Evolutionary conservation across 257 asterid species (phyloP).

Genomic region (Solanum virginianum): DNA sequence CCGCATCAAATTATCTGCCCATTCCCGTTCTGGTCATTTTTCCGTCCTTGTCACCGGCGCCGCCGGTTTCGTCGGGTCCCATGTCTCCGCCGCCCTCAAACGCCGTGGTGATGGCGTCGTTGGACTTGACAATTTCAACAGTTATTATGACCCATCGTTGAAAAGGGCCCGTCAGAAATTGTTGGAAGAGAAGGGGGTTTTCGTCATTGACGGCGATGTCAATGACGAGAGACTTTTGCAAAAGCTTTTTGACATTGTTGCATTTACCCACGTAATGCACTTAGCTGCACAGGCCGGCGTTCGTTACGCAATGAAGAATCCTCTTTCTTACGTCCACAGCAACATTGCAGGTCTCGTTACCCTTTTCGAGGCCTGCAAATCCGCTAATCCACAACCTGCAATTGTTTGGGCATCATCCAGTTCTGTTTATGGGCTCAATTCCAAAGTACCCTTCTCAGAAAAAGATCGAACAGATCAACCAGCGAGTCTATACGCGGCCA

Average conservation of each 20-base stretch:
- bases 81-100: constrained; percentile 25
- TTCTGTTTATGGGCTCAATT: constrained; percentile 33
- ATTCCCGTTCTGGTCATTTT: not conserved
- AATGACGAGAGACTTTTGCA: constrained; percentile 9
- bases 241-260: constrained; percentile 13
- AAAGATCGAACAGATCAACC: constrained; percentile 25
- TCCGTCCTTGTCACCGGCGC: constrained; percentile 31
- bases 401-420: constrained; percentile 39
- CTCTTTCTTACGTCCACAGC: constrained; percentile 26
- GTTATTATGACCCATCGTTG: constrained; percentile 26
- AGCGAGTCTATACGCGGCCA: constrained; percentile 32
- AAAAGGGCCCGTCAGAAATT: constrained; percentile 25
- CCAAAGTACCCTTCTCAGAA: constrained; percentile 26
- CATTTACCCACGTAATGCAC: constrained; percentile 34
- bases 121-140: constrained; percentile 31
- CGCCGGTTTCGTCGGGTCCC: constrained; percentile 40
- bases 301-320: constrained; percentile 34
- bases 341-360: constrained; percentile 36
- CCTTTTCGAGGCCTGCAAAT: constrained; percentile 31
- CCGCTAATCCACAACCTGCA: constrained; percentile 28
- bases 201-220: constrained; percentile 18
- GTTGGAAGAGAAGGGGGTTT: constrained; percentile 7
- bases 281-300: constrained; percentile 42
- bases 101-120: constrained; percentile 35
- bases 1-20: constrained; percentile 11